These are phyloP conservation scores for Polytrichum commune DNA, from an alignment of 225 moss, liverwort and hornwort species.

Conservation along the genomic window DNA sequence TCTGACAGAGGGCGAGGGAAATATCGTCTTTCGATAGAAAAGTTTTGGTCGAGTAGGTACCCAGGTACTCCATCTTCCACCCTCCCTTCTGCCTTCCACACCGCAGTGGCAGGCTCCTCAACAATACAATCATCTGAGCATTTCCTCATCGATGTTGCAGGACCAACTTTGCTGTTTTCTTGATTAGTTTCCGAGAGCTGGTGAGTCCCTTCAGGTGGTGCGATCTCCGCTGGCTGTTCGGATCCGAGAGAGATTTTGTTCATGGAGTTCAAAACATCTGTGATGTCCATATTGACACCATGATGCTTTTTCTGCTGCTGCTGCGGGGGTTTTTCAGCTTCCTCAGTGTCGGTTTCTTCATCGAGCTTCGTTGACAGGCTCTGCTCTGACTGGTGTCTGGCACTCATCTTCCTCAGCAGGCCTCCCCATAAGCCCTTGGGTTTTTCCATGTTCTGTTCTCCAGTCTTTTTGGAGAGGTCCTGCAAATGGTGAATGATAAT, in stretches of 20 bases:
- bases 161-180: neutral
- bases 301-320: neutral
- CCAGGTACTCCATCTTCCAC: slow-evolving; percentile 22
- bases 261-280: slow-evolving; percentile 2
- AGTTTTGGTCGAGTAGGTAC: slow-evolving; percentile 8
- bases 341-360: slow-evolving; percentile 18
- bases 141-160: slow-evolving; percentile 3
- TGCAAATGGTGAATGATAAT: neutral
- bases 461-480: slow-evolving; percentile 13
- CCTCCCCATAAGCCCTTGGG: slow-evolving; percentile 39
- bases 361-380: slow-evolving; percentile 25
- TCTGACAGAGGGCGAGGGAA: slow-evolving; percentile 19
- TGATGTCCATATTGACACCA: neutral
- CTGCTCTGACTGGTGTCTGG: slow-evolving; percentile 32
- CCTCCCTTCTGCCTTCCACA: slow-evolving; percentile 29
- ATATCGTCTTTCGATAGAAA: slow-evolving; percentile 1
- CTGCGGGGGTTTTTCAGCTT: neutral
- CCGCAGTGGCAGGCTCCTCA: neutral
- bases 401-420: slow-evolving; percentile 25
- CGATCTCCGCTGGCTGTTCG: neutral
- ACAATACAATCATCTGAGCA: neutral
- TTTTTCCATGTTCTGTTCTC: slow-evolving; percentile 17
- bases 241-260: neutral
- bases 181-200: neutral
- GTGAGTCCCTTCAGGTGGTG: neutral